Base-by-base conservation (phyloP, 2,329 filamentous ascomycete genomes). In the Alternaria hordeiaustralica region DNA sequence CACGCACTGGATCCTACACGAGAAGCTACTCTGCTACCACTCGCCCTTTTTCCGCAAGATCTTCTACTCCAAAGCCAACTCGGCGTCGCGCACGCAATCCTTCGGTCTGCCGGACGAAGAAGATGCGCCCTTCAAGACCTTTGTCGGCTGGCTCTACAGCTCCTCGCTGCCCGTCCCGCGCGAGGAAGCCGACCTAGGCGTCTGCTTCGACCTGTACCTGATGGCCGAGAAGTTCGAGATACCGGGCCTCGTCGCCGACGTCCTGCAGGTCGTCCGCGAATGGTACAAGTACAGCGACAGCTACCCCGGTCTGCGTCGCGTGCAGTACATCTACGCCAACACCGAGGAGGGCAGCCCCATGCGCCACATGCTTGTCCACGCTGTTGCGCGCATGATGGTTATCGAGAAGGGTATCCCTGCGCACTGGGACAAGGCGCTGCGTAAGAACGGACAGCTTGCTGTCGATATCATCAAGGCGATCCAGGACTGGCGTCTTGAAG, bases 1-100 rank as follows among this genome's bases (percentile, higher is more conserved):
- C 78, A 86, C 84, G 2, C 83, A 85, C 75, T 87, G 84, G 84
- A 81, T 83, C 60, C 79, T 87, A 5, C 85, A 87, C 80, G 84
- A 87, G 71, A 86, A 86, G 68, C 84, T 87, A 8, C 82, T 87
- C 49, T 86, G 84, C 80, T 73, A 86, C 71, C 82, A 85, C 75
- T 86, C 84, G 33, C 81, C 82, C 51, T 86, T 85, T 80, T 87
- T 87, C 82, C 79, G 82, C 70, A 80, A 82, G 58, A 82, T 84
- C 76, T 86, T 87, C 80, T 82, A 84, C 74, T 69, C 65, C 60
- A 80, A 81, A 55, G 61, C 60, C 33, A 63, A 58, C 43, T 61
- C 56, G 7, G 67, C 71, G 50, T 66, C 59, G 10, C 77, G 75
- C 20, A 75, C 71, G 55, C 80, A 81, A 46, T 72, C 76, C 51